These are phyloP conservation scores for Viridothelium virens DNA, from an alignment of 495 filamentous ascomycete genomes.

Conservation along the genomic window DNA sequence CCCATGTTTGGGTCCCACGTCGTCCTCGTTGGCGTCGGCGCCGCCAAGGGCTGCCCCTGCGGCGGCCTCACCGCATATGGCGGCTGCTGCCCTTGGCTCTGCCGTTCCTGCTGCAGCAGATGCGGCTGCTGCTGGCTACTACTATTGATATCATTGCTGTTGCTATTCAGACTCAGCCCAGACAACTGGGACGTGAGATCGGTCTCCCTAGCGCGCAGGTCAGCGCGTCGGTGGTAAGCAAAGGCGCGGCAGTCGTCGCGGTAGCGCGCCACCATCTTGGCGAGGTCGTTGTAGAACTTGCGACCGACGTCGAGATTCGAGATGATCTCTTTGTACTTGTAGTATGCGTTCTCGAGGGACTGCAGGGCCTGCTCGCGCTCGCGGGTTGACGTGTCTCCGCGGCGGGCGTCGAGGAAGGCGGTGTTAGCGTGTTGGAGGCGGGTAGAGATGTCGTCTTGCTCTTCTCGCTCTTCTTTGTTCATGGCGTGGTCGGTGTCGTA, in stretches of 20 bases:
- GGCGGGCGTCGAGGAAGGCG: slow-evolving; percentile 62
- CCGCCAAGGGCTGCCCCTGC: not conserved
- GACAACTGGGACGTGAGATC: slow-evolving; percentile 61
- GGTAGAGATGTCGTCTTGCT: slow-evolving; percentile 63
- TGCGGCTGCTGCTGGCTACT: slow-evolving; percentile 32
- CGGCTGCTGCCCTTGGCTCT: slow-evolving; percentile 17
- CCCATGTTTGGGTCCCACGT: slow-evolving; percentile 28
- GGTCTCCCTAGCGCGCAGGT: slow-evolving; percentile 71
- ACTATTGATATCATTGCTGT: not conserved
- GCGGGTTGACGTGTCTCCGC: slow-evolving; percentile 62
- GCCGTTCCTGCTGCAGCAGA: slow-evolving; percentile 27
- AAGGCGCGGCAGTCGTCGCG: slow-evolving; percentile 72
- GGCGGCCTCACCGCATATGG: slow-evolving; percentile 12
- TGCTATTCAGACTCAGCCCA: slow-evolving; percentile 47
- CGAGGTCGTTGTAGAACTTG: slow-evolving; percentile 96
- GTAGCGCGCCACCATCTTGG: slow-evolving; percentile 70
- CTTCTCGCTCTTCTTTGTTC: slow-evolving; percentile 60
- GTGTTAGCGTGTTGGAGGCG: slow-evolving; percentile 67
- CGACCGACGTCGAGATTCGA: slow-evolving; percentile 79
- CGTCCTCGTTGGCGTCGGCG: slow-evolving; percentile 11
- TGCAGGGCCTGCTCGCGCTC: slow-evolving; percentile 84
- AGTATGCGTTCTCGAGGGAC: slow-evolving; percentile 81
- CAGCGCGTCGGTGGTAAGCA: slow-evolving; percentile 68
- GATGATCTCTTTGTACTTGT: slow-evolving; percentile 91
- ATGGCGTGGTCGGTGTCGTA: slow-evolving; percentile 70